A percentile compares a stretch with the other conserved stretches of the same genome.
phyloP scores from a whole-genome alignment of 305 asterid genomes.

The Solanum aculeatissimum region DNA sequence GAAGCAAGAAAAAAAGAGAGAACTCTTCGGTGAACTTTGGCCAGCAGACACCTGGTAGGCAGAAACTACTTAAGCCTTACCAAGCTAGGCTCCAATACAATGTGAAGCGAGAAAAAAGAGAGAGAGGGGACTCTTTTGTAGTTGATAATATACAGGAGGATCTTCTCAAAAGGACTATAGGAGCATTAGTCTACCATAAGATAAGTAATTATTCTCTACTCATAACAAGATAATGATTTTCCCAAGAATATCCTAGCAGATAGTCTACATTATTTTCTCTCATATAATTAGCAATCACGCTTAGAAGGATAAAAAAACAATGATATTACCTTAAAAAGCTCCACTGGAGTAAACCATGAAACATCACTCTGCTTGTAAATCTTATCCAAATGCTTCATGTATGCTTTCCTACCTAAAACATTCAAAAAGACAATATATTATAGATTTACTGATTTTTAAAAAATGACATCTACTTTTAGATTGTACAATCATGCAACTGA shows the following conservation, averaged over 20 bases:
- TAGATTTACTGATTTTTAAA: not conserved
- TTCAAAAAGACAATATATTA: not conserved
- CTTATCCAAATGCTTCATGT: constrained; percentile 67
- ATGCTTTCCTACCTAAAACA: constrained; percentile 71
- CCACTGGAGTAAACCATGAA: constrained; percentile 98
- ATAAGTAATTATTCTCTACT: not conserved
- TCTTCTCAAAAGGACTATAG: not conserved
- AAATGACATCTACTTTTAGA: not conserved
- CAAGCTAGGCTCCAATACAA: not conserved
- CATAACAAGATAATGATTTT: not conserved
- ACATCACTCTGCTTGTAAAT: constrained; percentile 83
- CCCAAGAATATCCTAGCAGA: not conserved
- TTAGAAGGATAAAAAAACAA: not conserved
- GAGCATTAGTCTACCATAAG: not conserved
- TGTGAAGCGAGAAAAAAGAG: not conserved
- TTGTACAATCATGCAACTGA: not conserved
- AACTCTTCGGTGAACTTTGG: not conserved
- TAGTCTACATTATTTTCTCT: not conserved
- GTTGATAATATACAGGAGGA: not conserved
- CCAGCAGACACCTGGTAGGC: not conserved
- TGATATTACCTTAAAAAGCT: constrained; percentile 78
- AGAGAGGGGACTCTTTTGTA: not conserved
- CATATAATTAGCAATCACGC: not conserved
- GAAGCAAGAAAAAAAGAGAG: not conserved
- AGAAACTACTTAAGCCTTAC: not conserved